Evolutionary conservation across 1,284 basidiomycete genomes (phyloP).

Genomic region (Phlebopus sp.): DNA sequence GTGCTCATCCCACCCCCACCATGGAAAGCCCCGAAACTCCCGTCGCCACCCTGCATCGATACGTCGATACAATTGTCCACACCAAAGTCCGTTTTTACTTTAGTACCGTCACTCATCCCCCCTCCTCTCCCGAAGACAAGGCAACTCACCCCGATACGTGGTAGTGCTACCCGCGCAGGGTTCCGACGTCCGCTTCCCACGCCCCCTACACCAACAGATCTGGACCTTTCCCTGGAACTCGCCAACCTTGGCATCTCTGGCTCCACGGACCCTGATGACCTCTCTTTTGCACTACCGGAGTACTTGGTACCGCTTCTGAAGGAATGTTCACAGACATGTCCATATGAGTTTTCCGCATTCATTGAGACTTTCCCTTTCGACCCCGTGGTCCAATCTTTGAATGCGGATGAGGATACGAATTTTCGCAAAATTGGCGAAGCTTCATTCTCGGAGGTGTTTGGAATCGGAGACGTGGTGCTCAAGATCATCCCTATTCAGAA

Average conservation of each 20-base stretch:
- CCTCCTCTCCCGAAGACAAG: constrained; percentile 40
- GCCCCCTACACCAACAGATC: constrained; percentile 45
- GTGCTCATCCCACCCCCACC: constrained; percentile 38
- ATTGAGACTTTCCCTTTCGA: constrained; percentile 76
- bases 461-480: constrained; percentile 78
- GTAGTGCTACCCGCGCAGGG: constrained; percentile 35
- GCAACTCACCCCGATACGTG: constrained; percentile 67
- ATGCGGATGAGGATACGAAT: constrained; percentile 20
- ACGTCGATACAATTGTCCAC: neutral
- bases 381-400: constrained; percentile 45
- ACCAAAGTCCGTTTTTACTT: constrained; percentile 3
- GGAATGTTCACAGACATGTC: constrained; percentile 64
- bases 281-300: constrained; percentile 33
- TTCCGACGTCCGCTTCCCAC: constrained; percentile 42
- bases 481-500: constrained; percentile 73
- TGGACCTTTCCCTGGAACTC: constrained; percentile 58
- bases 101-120: constrained; percentile 7
- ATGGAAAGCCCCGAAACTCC: constrained; percentile 10
- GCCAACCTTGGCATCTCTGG: constrained; percentile 44
- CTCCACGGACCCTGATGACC: constrained; percentile 12
- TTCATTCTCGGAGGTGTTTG: constrained; percentile 96
- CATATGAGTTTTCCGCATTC: constrained; percentile 76
- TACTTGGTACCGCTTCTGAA: constrained; percentile 59
- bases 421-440: constrained; percentile 94
- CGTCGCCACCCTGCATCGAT: neutral